phyloP scores from a whole-genome alignment of 2,329 filamentous ascomycete genomes.

The Fusarium sp. region DNA sequence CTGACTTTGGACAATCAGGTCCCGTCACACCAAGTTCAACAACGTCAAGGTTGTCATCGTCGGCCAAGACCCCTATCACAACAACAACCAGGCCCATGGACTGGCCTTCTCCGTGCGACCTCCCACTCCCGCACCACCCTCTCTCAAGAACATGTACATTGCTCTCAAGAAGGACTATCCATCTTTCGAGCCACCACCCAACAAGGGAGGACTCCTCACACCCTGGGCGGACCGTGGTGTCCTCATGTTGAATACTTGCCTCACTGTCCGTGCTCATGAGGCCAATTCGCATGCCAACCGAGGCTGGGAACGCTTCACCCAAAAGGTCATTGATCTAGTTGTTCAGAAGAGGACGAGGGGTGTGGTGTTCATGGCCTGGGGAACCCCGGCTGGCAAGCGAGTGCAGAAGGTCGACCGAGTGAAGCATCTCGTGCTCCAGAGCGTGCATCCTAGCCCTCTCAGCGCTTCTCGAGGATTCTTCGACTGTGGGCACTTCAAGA shows the following conservation, averaged over 20 bases:
- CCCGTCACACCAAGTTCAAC: conserved; percentile 88
- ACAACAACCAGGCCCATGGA: conserved; percentile 93
- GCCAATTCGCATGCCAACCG: conserved; percentile 86
- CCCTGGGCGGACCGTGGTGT: conserved; percentile 96
- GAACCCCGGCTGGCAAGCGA: conserved; percentile 82
- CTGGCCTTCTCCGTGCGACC: conserved; percentile 95
- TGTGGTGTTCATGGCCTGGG: conserved; percentile 97
- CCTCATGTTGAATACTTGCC: conserved; percentile 91
- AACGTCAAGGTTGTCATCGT: conserved; percentile 93
- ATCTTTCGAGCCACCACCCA: conserved; percentile 77
- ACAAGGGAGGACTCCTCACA: conserved; percentile 83
- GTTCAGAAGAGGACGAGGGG: conserved; percentile 80
- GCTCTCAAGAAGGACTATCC: conserved; percentile 91
- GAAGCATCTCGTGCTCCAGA: conserved; percentile 85
- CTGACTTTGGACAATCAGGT: conserved; percentile 68
- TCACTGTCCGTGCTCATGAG: conserved; percentile 91
- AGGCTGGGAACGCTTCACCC: conserved; percentile 95
- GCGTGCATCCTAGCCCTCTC: conserved; percentile 93
- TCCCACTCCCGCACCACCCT: conserved; percentile 88
- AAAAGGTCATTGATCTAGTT: conserved; percentile 89
- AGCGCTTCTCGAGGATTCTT: conserved; percentile 87
- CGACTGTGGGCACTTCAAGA: conserved; percentile 83
- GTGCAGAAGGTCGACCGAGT: conserved; percentile 78
- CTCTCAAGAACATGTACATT: conserved; percentile 93
- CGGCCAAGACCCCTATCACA: conserved; percentile 98